A percentile compares a stretch with the other conserved stretches of the same genome.
Evolutionary conservation across 345 rosid species (phyloP).

Genomic region (Brassica napus): DNA sequence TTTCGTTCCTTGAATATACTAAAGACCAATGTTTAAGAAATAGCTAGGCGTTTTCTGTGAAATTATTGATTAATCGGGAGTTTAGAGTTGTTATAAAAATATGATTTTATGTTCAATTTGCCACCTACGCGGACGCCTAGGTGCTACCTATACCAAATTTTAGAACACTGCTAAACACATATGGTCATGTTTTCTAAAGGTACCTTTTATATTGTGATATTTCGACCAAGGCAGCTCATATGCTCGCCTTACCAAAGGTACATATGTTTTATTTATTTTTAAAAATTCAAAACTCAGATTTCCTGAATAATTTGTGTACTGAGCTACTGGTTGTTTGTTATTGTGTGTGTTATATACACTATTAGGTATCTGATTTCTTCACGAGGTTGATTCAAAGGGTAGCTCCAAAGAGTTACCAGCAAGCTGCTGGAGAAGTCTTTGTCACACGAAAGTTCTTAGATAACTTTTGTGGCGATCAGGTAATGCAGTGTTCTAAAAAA

Average conservation of each 20-base stretch:
- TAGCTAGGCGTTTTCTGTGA: too few species aligned
- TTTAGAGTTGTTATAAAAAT: too few species aligned
- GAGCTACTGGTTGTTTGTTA: background rate
- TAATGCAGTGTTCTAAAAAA: constrained; percentile 5
- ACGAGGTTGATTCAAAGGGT: constrained; percentile 90
- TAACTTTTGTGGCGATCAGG: constrained; percentile 98
- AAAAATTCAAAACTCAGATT: background rate
- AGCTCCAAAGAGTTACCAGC: constrained; percentile 92
- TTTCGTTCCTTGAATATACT: background rate
- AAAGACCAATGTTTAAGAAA: background rate
- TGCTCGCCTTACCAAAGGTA: constrained; percentile 78
- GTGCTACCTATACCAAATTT: too few species aligned
- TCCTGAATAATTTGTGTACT: background rate
- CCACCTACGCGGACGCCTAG: too few species aligned
- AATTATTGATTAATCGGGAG: too few species aligned
- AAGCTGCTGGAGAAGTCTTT: constrained; percentile 84
- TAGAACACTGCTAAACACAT: background rate
- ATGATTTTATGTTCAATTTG: too few species aligned
- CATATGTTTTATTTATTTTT: background rate
- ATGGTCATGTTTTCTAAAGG: constrained; percentile 42
- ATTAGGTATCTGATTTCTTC: constrained; percentile 72
- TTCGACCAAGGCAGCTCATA: constrained; percentile 81
- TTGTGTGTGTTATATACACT: constrained; percentile 2
- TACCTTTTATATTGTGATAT: constrained; percentile 91
- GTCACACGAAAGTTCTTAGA: constrained; percentile 86